phyloP scores from a whole-genome alignment of 768 basidiomycete species.

The Agrocybe praecox region DNA sequence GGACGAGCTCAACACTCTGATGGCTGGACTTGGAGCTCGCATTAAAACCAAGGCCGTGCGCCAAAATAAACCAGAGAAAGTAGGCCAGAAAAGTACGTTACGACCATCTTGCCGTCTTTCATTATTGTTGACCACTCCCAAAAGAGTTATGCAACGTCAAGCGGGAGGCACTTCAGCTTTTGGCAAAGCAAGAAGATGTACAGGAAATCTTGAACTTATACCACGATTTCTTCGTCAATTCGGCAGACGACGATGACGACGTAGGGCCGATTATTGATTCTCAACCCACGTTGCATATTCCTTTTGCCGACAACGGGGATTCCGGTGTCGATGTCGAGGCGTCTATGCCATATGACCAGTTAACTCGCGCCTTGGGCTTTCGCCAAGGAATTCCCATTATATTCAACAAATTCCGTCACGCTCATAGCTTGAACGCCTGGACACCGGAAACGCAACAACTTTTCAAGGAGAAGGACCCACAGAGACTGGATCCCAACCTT shows the following conservation, averaged over 20 bases:
- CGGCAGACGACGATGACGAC: not conserved
- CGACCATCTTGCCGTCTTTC: not conserved
- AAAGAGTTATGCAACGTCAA: not conserved
- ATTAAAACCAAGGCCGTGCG: not conserved
- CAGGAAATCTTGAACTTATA: constrained; percentile 17
- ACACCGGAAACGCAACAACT: not conserved
- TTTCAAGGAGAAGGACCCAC: not conserved
- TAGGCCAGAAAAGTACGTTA: not conserved
- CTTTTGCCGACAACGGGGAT: constrained; percentile 10
- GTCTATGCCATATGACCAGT: not conserved
- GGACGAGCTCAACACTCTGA: constrained; percentile 14
- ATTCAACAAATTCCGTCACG: constrained; percentile 22
- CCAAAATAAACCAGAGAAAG: not conserved
- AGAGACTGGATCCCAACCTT: not conserved
- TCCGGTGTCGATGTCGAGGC: constrained; percentile 25
- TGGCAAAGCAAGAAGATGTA: constrained; percentile 21
- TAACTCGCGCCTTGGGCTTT: constrained; percentile 20
- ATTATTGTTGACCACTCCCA: not conserved
- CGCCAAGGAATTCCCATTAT: constrained; percentile 11
- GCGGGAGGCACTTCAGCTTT: constrained; percentile 3
- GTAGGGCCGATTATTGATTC: not conserved
- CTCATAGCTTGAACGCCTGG: constrained; percentile 21
- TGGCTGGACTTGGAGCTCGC: constrained; percentile 15
- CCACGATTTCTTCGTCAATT: constrained; percentile 11
- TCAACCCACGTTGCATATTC: not conserved